Percentiles rank a stretch among this genome's conserved stretches.
phyloP scores from a whole-genome alignment of 208 protist species.

The Naegleria lovaniensis region DNA sequence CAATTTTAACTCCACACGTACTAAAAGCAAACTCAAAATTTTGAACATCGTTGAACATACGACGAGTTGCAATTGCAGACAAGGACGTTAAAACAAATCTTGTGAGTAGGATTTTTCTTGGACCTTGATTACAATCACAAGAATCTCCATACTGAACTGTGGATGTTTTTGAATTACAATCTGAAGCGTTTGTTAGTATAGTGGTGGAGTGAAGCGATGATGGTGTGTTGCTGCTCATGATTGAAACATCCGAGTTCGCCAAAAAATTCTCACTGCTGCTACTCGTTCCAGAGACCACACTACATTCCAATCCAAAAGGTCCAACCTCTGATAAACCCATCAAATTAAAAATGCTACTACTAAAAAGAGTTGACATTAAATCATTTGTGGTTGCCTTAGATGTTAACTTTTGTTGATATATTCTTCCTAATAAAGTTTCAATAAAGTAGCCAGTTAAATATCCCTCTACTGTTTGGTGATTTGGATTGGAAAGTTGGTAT shows the following conservation, averaged over 20 bases:
- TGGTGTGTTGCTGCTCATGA: too few species aligned
- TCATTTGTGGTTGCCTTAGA: not conserved
- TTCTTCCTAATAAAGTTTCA: not conserved
- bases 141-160: too few species aligned
- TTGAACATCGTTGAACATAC: not conserved
- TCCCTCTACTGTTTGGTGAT: not conserved
- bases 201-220: not conserved
- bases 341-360: not conserved
- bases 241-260: too few species aligned
- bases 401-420: not conserved
- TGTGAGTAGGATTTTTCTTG: not conserved
- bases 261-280: too few species aligned
- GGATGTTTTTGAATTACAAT: not conserved
- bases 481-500: not conserved
- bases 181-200: not conserved
- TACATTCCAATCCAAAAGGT: not conserved
- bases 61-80: not conserved
- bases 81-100: not conserved
- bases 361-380: not conserved
- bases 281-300: too few species aligned
- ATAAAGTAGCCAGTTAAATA: not conserved
- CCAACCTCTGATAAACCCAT: not conserved
- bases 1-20: not conserved
- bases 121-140: not conserved
- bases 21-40: not conserved